Evolutionary conservation across 2,329 filamentous ascomycete species (phyloP).

Genomic region (Cladosporium sp.): DNA sequence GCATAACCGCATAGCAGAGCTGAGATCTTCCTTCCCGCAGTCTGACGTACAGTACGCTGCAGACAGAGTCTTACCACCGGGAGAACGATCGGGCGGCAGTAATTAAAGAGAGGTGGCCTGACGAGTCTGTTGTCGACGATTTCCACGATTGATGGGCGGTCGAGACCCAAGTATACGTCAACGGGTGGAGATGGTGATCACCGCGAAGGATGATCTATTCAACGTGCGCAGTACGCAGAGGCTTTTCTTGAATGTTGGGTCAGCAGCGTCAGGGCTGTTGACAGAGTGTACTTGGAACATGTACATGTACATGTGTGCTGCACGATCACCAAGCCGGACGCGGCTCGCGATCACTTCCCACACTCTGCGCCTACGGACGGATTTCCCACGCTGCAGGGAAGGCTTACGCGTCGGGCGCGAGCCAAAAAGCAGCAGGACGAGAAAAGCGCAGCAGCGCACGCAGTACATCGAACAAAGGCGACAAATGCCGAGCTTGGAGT

Average conservation of each 20-base stretch:
- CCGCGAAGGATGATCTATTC: neutral
- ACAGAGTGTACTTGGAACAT: neutral
- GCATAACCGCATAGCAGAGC: neutral
- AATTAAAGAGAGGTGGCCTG: neutral
- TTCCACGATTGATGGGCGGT: neutral
- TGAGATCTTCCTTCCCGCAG: neutral
- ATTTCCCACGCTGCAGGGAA: neutral
- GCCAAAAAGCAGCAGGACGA: neutral
- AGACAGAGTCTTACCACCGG: neutral
- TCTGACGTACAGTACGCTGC: neutral
- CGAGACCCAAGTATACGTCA: neutral
- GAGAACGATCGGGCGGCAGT: neutral
- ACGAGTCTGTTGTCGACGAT: neutral
- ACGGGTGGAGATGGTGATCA: conserved; percentile 1
- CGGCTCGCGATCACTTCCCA: neutral
- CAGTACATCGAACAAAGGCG: neutral
- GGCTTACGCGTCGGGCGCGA: conserved; percentile 10
- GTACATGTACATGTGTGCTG: neutral
- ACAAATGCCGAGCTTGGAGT: conserved; percentile 2
- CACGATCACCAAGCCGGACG: conserved; percentile 13
- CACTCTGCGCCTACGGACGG: neutral
- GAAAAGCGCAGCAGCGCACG: neutral
- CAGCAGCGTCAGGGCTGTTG: neutral
- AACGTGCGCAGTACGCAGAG: neutral
- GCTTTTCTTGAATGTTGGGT: neutral